Evolutionary conservation across 139 green algal genomes (phyloP), one percentile per base, ranked within the genome.

Genomic region (Picochlorum sp.): DNA sequence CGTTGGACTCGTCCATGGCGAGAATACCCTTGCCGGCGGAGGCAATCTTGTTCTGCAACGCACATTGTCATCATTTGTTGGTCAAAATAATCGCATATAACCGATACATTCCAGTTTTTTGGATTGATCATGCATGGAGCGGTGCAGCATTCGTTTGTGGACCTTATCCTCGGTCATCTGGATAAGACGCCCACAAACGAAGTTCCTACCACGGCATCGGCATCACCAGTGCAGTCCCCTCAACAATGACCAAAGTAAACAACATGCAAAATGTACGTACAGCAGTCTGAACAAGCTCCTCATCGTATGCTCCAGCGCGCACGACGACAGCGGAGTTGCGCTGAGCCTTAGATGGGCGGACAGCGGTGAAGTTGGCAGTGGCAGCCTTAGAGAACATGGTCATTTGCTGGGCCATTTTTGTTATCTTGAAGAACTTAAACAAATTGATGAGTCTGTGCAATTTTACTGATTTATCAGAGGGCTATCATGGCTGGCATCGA

Each of bases 1-100:
- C 94, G 81, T 98, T 98, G 75, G 94, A 98, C 89, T 99, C 94
- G 67, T 99, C 94, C 71, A 74, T 70, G 54, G 66, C 94, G 62
- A 98, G 79, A 63, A 99, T 96, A 69, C 93, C 93, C 45, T 81
- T 84, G 69, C 92, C 92, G 13, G 76, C 63, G 49, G 77, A 80
- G 66, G 92, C 85, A 57, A 98, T 93, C 60, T 74, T 87, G 44
- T 88, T 78, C 86, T 93, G 79, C 68, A 44, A 20, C 13, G 26
- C 15, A 23, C 14, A 45, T 32, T 11, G 32, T 14, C 23, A 38
- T 45, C 21, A 6, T 56, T n/a, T 14, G 8, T 50, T 16, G 24
- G 24, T 14, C 8, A 30, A 65, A 45, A 57, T 51, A 57, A 20
- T 26, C 23, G 55, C 56, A 62, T 62, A 41, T 41, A 41, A 13